These are phyloP conservation scores for Ceratocystis harringtonii DNA, from an alignment of 2,329 filamentous ascomycete genomes.

Conservation along the genomic window DNA sequence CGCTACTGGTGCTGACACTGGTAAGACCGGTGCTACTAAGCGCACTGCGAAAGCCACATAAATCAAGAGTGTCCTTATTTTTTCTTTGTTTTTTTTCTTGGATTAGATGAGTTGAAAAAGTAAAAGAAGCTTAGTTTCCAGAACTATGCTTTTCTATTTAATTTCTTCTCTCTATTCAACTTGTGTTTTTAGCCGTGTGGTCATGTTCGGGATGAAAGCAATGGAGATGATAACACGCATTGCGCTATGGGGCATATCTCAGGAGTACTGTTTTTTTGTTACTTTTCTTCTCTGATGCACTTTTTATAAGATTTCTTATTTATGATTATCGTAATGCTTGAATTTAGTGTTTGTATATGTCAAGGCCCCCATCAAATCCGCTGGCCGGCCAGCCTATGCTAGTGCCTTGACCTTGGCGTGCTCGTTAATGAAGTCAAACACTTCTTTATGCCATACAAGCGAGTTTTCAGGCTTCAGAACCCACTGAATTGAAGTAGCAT, in stretches of 20 bases:
- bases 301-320: constrained; percentile 9
- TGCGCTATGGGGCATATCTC: constrained; percentile 14
- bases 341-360: neutral
- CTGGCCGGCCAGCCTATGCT: neutral
- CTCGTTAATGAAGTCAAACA: constrained; percentile 62
- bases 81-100: neutral
- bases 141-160: neutral
- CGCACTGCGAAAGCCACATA: constrained; percentile 35
- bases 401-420: constrained; percentile 32
- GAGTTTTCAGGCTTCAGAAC: constrained; percentile 86
- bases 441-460: constrained; percentile 75
- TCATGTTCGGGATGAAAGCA: constrained; percentile 14
- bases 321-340: neutral
- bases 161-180: constrained; percentile 4
- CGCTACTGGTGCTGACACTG: constrained; percentile 50
- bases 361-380: neutral
- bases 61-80: neutral
- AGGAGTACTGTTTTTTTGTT: constrained; percentile 15
- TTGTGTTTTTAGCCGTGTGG: constrained; percentile 10
- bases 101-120: neutral
- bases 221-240: constrained; percentile 15
- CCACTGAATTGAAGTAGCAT: constrained; percentile 35
- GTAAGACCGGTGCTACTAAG: constrained; percentile 58
- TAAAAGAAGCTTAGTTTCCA: neutral
- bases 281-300: neutral